Evolutionary conservation across 2,329 filamentous ascomycete species (phyloP).

Genomic region (Colletotrichum sojae): DNA sequence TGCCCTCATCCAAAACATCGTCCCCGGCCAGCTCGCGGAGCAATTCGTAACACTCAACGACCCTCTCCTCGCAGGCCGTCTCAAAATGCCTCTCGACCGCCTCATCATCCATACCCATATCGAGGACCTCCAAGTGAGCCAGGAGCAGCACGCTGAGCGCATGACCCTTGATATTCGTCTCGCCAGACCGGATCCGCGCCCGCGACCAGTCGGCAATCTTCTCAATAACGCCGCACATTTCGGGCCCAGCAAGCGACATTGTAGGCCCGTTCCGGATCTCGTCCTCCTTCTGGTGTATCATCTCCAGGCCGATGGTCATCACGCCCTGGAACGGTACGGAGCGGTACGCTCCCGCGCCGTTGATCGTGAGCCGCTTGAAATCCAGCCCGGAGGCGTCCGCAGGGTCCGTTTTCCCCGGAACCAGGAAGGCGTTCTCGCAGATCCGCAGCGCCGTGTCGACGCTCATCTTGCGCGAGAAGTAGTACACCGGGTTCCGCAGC

Average conservation of each 20-base stretch:
- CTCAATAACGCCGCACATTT: conserved; percentile 50
- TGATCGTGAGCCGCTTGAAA: conserved; percentile 56
- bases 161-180: conserved; percentile 60
- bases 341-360: conserved; percentile 59
- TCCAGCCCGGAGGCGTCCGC: conserved; percentile 41
- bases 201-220: conserved; percentile 50
- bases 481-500: conserved; percentile 61
- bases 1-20: conserved; percentile 26
- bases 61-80: conserved; percentile 45
- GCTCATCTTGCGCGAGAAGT: conserved; percentile 67
- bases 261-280: conserved; percentile 51
- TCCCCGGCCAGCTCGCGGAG: conserved; percentile 52
- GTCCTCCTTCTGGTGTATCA: conserved; percentile 61
- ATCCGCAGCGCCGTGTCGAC: conserved; percentile 55
- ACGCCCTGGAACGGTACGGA: conserved; percentile 56
- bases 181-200: conserved; percentile 55
- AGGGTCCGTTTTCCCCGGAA: conserved; percentile 36
- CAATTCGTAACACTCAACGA: conserved; percentile 49
- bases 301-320: conserved; percentile 61
- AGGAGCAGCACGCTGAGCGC: conserved; percentile 52
- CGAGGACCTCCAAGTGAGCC: conserved; percentile 54
- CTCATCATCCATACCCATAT: conserved; percentile 46
- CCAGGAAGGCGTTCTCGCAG: conserved; percentile 44
- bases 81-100: conserved; percentile 51
- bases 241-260: conserved; percentile 48